A percentile compares a stretch with the other conserved stretches of the same genome.
These are phyloP conservation scores for Lobosporangium transversale DNA, from an alignment of 192 early-diverging fungal species.

Conservation along the genomic window DNA sequence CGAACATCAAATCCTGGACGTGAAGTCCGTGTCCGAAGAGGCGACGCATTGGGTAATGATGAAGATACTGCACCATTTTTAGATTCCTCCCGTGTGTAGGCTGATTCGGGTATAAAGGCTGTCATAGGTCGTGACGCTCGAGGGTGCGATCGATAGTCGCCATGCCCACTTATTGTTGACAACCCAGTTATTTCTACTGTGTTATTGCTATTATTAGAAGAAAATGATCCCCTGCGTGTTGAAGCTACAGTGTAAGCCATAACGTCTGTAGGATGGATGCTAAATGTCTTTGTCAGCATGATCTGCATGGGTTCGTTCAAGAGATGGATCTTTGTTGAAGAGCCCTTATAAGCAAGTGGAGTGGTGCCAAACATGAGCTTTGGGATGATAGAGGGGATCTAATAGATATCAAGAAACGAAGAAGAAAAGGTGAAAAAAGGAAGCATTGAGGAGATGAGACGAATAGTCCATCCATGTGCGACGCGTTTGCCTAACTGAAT, in stretches of 20 bases:
- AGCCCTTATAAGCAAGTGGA: conserved; percentile 62
- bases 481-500: neutral
- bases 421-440: no score
- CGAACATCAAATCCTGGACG: conserved; percentile 52
- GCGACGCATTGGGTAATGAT: conserved; percentile 28
- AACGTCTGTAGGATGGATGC: conserved; percentile 46
- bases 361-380: conserved; percentile 66
- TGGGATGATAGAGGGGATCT: conserved; percentile 53
- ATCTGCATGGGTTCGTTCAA: conserved; percentile 37
- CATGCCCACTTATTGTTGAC: conserved; percentile 34
- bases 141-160: conserved; percentile 33
- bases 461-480: no score
- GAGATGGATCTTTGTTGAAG: conserved; percentile 59
- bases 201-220: conserved; percentile 32
- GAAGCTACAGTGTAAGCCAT: conserved; percentile 30
- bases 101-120: conserved; percentile 44
- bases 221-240: conserved; percentile 43
- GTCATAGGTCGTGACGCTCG: conserved; percentile 42
- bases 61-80: conserved; percentile 15
- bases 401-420: neutral
- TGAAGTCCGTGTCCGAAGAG: conserved; percentile 24
- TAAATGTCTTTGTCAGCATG: conserved; percentile 52
- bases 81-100: conserved; percentile 21
- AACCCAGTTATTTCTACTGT: conserved; percentile 22
- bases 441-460: no score